Base-by-base conservation (phyloP, 2,329 filamentous ascomycete genomes). In the Xylaria sp. region DNA sequence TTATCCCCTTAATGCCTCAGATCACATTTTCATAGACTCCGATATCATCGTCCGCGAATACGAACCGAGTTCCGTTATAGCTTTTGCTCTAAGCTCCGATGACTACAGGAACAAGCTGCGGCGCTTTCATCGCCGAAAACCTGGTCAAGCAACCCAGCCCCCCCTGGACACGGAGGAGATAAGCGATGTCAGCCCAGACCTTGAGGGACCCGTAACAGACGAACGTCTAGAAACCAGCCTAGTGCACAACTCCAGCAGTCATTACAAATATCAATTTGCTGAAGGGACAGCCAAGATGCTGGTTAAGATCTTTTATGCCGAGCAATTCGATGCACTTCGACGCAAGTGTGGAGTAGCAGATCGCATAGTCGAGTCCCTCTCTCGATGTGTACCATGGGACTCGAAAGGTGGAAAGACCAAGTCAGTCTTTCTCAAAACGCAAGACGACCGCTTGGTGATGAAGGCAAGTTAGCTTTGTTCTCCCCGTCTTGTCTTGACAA, bases 271-370 rank as follows among this genome's bases (percentile, higher is more conserved):
- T 74, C 92, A 96, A 62, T 99, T 98, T 77, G 89, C 90, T 27
- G 93, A 97, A 74, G 93, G 94, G 0, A 88, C 91, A n/a, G 94
- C 96, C 3, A 92, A 90, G 71, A 96, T 97, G 85, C 90, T 94
- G 51, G 98, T 96, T 81, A 99, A 99, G 77, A 95, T 99, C 47
- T 98, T 99, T 77, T 99, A 96, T 71, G 95, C 95, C 0, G 95
- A 98, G 75, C 95, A 97, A 66, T 99, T 99, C 70, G 95, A 99
- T 77, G 95, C 95, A 3, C 83, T 99, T 38, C 88, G 95, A 58
- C 87, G 91, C 58, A 97, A 97, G 76, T 98, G 94, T 67, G 94
- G 94, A 15, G 90, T 97, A 8, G 89, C 92, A 1, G 93, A 98
- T 72, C 90, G 95, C 35, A 96, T 99, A 67, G 88, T 98, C 25